Evolutionary conservation across 2,329 filamentous ascomycete species (phyloP), one percentile per base, ranked within the genome.

Genomic region (Blastomyces gilchristii): DNA sequence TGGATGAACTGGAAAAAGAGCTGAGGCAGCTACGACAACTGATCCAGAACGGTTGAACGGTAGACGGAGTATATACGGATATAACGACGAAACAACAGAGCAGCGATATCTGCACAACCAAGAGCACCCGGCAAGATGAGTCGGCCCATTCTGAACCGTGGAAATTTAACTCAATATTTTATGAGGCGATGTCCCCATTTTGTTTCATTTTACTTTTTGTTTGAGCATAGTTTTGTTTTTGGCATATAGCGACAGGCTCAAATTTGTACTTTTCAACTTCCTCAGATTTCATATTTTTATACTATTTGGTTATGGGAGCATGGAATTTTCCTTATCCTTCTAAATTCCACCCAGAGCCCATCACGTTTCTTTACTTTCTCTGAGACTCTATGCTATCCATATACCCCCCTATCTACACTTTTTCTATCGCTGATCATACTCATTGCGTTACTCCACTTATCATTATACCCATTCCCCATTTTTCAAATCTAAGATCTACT

Each of bases 1-100:
- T 79, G 12, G 69, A 76, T 64, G 75, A 78, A 58, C 66, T 79
- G 49, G 76, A 79, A 31, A 63, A 49, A 16, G 62, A 62, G 49
- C 60, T 66, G 62, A 62, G 57, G n/a, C 63, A 64, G 37, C 43
- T 67, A 34, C 62, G 62, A 6, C 53, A 65, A 31, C 43, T 61
- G 12, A 60, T 64, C n/a, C 50, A 62, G 43, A 49, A 49, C 25
- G 14, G 14, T 34, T 59, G 25, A 59, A 22, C 8, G 12, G 25
- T 8, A 12, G 41, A 14, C 0, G 2, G 39, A 56, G 11, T 34
- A 39, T 12, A n/a, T 41, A 41, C 28, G 16, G 22, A 47, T 47
- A 28, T 22, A 49, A 12, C 16, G 22, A 37, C 28, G 56, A 43
- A 41, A 41, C 14, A 58, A 28, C 25, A 12, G n/a, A 16, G 1